Evolutionary conservation across 352 stramenopile genomes (phyloP), one percentile per base, ranked within the genome.

Genomic region (Globisporangium irregulare): DNA sequence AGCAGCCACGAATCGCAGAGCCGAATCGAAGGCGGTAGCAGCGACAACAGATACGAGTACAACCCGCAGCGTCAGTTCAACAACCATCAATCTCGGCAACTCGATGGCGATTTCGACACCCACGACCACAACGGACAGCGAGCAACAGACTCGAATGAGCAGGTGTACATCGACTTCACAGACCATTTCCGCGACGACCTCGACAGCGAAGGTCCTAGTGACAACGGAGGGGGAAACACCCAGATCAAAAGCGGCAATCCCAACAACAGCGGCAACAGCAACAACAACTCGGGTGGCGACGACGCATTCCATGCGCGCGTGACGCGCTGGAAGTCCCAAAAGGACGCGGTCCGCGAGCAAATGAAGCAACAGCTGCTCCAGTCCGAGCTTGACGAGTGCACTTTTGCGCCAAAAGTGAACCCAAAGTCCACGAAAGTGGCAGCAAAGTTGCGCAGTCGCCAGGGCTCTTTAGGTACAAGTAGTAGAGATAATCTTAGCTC

Each of bases 301-400:
- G 73, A 56, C 43, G 77, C 85, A 68, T 94, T 94, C 61, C 86
- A 92, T 65, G 71, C 82, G 2, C 84, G 86, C 38, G 82, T 91
- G 38, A 90, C 84, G 22, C 81, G 82, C 3, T 94, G 86, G 84
- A 91, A 90, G 56, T 90, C 83, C 8, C 86, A 92, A 60, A 92
- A 92, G 46, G 84, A 94, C 60, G 83, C 80, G 1, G 69, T 87
- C 53, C 85, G 84, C 61, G 83, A 94, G 64, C 81, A 91, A 20
- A 85, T 94, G 73, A 92, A 92, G 69, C 84, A 94, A 71, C 84
- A 94, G 46, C 60, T 91, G 55, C 70, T 92, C 51, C 83, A 92
- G 59, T 79, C 71, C 12, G 86, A 94, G 69, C 74, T 94, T 0
- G 70, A 87, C 58, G 86, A 94, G 68, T 94, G 86, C 72, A 94